Evolutionary conservation across 495 filamentous ascomycete species (phyloP), one percentile per base, ranked within the genome.

Genomic region (Viridothelium virens): DNA sequence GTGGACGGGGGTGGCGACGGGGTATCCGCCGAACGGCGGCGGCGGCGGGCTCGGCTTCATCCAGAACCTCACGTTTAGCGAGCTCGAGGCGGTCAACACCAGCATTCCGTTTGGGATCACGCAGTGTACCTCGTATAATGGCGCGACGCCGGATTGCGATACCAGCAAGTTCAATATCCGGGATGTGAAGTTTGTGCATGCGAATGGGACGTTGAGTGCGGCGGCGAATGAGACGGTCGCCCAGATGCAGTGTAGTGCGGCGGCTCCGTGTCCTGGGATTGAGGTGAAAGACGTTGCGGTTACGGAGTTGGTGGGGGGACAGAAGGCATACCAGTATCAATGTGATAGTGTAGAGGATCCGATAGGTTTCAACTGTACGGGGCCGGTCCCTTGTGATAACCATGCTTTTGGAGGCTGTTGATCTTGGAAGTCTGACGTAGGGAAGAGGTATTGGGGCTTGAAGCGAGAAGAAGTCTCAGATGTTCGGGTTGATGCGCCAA

Each of bases 1-100:
- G n/a, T 73, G 33, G 56, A 81, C 79, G 1, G 78, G 70, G 34
- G 75, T 77, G n/a, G 74, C 76, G 62, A 71, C 72, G 33, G 78
- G 79, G 7, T 79, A 80, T 67, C 79, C 79, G 18, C 79, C 79
- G 0, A 80, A 81, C 65, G 79, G 79, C n/a, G 79, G 79, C 0
- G 79, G 79, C 25, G 78, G 78, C 2, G 79, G 79, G n/a, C 63
- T 80, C 4, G 79, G 78, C 2, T 53, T 37, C 33, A 7, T 18
- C 47, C 10, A 56, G 11, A 64, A 68, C 46, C 7, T 63, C 11
- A 67, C 61, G 18, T 66, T 66, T 36, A 11, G 7, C 2, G 44
- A 66, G 37, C 63, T 66, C 65, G 16, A 2, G 34, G 50, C 63
- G 14, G 2, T 63, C n/a, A 41, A 62, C 12, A 59, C 61, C 6